phyloP scores from a whole-genome alignment of 2,329 filamentous ascomycete species.

The Penicillium aurantiogriseum region DNA sequence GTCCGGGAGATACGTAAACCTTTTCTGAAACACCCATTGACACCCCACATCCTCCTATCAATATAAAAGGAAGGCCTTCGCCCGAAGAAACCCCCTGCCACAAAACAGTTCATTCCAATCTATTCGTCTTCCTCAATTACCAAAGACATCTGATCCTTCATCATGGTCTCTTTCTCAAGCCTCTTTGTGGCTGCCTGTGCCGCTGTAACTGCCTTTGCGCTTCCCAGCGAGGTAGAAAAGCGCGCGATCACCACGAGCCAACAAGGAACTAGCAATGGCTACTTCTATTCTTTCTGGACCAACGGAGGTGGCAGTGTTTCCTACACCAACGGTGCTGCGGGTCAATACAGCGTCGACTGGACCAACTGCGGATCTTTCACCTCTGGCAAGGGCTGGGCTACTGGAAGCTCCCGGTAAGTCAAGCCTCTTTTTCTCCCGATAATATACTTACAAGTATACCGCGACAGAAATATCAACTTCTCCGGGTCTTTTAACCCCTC shows the following conservation, averaged over 20 bases:
- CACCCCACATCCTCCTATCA: not conserved
- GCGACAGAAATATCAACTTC: constrained; percentile 32
- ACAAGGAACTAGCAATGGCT: constrained; percentile 43
- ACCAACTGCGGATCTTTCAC: constrained; percentile 53
- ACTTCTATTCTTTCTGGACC: constrained; percentile 53
- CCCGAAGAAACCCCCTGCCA: not conserved
- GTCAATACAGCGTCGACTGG: constrained; percentile 50
- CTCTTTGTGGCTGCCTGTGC: constrained; percentile 25
- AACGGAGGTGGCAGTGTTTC: constrained; percentile 46
- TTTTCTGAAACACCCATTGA: not conserved
- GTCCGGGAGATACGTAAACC: constrained; percentile 1
- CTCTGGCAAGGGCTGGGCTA: constrained; percentile 59
- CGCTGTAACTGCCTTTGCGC: constrained; percentile 24
- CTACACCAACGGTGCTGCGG: constrained; percentile 48
- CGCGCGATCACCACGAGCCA: constrained; percentile 25
- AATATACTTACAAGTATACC: not conserved
- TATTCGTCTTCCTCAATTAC: not conserved
- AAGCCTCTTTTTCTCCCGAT: not conserved
- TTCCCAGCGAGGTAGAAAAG: constrained; percentile 21
- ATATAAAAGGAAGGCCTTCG: constrained; percentile 5
- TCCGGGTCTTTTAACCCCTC: constrained; percentile 30
- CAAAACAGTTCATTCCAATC: not conserved
- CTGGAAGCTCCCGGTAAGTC: constrained; percentile 51
- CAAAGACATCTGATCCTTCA: not conserved
- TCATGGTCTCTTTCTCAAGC: constrained; percentile 30